A percentile compares a stretch with the other conserved stretches of the same genome.
phyloP scores from a whole-genome alignment of 352 stramenopile species.

The Plasmopara muralis region DNA sequence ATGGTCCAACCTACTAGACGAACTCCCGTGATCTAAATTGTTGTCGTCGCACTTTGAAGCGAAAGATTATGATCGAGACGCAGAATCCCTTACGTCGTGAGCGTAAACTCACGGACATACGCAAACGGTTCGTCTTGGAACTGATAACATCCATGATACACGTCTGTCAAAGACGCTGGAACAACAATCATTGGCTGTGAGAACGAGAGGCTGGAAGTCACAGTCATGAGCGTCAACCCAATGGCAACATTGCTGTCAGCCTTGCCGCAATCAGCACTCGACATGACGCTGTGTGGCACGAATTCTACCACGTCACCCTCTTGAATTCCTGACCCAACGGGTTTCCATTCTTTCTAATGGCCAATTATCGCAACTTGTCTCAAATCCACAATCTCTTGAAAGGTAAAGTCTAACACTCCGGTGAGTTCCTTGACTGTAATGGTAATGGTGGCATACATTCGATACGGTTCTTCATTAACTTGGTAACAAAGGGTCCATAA shows the following conservation, averaged over 20 bases:
- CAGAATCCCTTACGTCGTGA: slow-evolving; percentile 42
- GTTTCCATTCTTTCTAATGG: slow-evolving; percentile 41
- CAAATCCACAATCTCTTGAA: slow-evolving; percentile 18
- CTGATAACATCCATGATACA: slow-evolving; percentile 67
- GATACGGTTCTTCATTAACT: slow-evolving; percentile 48
- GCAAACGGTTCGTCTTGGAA: slow-evolving; percentile 62
- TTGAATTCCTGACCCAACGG: slow-evolving; percentile 40
- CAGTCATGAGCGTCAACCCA: slow-evolving; percentile 33
- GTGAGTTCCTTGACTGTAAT: slow-evolving; percentile 52
- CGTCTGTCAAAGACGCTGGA: slow-evolving; percentile 30
- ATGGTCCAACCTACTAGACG: slow-evolving; percentile 48
- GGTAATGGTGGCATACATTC: slow-evolving; percentile 32
- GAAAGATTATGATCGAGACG: slow-evolving; percentile 38
- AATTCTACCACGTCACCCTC: slow-evolving; percentile 47
- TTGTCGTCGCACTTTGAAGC: slow-evolving; percentile 38
- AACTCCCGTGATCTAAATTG: slow-evolving; percentile 41
- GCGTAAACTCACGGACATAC: slow-evolving; percentile 33
- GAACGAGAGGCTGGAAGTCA: slow-evolving; percentile 27
- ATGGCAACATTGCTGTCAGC: slow-evolving; percentile 29
- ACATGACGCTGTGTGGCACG: slow-evolving; percentile 36
- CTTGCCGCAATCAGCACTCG: slow-evolving; percentile 43
- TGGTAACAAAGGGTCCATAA: slow-evolving; percentile 61
- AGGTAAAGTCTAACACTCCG: slow-evolving; percentile 32
- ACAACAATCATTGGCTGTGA: slow-evolving; percentile 32
- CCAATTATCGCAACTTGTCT: slow-evolving; percentile 41